phyloP scores from a whole-genome alignment of 2,329 filamentous ascomycete genomes.

The Teratosphaeria nubilosa region DNA sequence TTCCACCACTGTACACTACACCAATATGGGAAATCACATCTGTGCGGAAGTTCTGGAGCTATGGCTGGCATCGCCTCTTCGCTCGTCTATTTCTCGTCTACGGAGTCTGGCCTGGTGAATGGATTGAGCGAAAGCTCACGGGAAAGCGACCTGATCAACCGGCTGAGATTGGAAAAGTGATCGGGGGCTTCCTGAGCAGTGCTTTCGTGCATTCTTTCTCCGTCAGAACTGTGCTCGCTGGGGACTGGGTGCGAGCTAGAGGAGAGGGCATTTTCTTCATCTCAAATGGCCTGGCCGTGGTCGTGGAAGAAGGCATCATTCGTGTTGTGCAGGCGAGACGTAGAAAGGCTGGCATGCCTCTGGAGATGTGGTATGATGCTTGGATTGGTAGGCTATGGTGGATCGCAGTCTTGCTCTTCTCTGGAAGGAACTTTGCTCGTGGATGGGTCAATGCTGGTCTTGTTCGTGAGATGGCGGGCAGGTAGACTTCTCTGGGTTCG shows the following conservation, averaged over 20 bases:
- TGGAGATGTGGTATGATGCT: constrained; percentile 22
- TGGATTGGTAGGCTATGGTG: constrained; percentile 32
- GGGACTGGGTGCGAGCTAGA: constrained; percentile 23
- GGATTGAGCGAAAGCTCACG: constrained; percentile 30
- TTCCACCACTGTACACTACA: constrained; percentile 35
- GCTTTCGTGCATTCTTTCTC: constrained; percentile 34
- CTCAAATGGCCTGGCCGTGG: constrained; percentile 21
- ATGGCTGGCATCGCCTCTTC: constrained; percentile 37
- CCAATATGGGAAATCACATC: constrained; percentile 32
- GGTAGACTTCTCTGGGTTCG: neutral
- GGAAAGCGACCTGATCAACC: constrained; percentile 26
- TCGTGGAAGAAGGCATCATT: constrained; percentile 19
- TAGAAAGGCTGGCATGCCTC: constrained; percentile 8
- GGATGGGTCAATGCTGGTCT: constrained; percentile 34
- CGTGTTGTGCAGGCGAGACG: constrained; percentile 12
- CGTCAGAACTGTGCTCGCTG: constrained; percentile 31
- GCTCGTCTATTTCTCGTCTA: constrained; percentile 36
- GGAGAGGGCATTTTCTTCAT: constrained; percentile 26
- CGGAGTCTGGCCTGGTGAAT: constrained; percentile 37
- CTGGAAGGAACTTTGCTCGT: constrained; percentile 33
- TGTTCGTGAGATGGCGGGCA: constrained; percentile 29
- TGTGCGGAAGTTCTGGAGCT: constrained; percentile 34
- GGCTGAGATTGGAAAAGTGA: constrained; percentile 35
- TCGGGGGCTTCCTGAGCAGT: constrained; percentile 33
- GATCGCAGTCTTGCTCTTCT: constrained; percentile 29